Conservation (phyloP, 2,329 filamentous ascomycete species). For the Diaporthe amygdali region DNA sequence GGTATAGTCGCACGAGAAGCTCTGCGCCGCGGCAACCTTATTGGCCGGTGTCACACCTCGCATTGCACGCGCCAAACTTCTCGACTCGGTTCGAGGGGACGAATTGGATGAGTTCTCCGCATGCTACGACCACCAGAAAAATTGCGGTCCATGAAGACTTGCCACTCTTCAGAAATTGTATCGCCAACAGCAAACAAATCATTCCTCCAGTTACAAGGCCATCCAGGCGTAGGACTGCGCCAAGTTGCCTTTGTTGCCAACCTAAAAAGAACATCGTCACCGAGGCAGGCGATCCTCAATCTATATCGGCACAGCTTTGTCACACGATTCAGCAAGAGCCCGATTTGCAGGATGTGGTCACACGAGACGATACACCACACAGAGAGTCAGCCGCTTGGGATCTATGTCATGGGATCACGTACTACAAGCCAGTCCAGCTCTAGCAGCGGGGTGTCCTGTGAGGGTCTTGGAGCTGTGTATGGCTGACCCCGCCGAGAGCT, state of each 20-base stretch:
- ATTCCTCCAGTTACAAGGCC: neutral
- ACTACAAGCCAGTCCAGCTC: neutral
- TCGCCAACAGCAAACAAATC: neutral
- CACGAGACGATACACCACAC: neutral
- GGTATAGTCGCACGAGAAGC: neutral
- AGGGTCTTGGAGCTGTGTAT: neutral
- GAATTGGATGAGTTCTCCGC: constrained; percentile 2
- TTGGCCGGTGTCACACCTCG: neutral
- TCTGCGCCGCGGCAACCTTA: neutral
- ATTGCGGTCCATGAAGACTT: neutral
- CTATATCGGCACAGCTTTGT: neutral
- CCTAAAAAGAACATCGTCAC: neutral
- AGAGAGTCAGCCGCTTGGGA: neutral
- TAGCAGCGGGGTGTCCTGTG: neutral
- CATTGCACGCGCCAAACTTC: neutral
- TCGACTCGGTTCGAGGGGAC: neutral
- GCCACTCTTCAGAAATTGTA: neutral
- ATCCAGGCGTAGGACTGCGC: neutral
- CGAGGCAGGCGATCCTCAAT: neutral
- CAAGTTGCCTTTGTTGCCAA: neutral
- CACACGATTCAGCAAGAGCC: neutral
- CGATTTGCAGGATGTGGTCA: neutral
- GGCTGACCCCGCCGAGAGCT: neutral
- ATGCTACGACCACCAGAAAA: constrained; percentile 6
- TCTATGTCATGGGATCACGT: neutral